These are phyloP conservation scores for Aspergillus amoenus DNA, from an alignment of 2,329 filamentous ascomycete genomes.

Conservation along the genomic window DNA sequence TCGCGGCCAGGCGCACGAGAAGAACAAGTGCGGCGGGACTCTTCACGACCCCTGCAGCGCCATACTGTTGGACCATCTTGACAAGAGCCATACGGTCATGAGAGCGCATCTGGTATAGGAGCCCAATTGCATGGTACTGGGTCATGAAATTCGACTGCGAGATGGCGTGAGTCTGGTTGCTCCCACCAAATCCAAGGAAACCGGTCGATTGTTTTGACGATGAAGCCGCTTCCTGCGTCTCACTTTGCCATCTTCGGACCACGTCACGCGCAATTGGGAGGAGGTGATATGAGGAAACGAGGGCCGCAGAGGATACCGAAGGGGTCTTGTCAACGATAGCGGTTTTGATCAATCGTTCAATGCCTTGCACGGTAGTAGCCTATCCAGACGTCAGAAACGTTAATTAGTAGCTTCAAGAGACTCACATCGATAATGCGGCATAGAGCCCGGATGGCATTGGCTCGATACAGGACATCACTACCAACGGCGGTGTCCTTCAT, in stretches of 20 bases:
- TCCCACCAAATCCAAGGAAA: conserved; percentile 90
- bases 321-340: conserved; percentile 99
- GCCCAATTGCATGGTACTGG: conserved; percentile 96
- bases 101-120: conserved; percentile 95
- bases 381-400: conserved; percentile 39
- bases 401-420: background rate
- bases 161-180: conserved; percentile 66
- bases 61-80: conserved; percentile 99
- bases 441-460: conserved; percentile 91
- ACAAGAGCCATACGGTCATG: conserved; percentile 98
- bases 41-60: conserved; percentile 86
- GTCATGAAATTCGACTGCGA: conserved; percentile 93
- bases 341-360: conserved; percentile 98
- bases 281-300: conserved; percentile 96
- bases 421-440: conserved; percentile 95
- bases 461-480: conserved; percentile 88
- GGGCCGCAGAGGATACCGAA: conserved; percentile 90
- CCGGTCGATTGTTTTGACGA: conserved; percentile 84
- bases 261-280: conserved; percentile 94
- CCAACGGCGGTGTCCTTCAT: conserved; percentile 99
- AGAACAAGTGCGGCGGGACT: conserved; percentile 90
- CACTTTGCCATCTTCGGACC: conserved; percentile 95
- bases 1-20: conserved; percentile 87
- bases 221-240: conserved; percentile 94
- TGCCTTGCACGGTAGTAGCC: conserved; percentile 93